Evolutionary conservation across 2,329 filamentous ascomycete genomes (phyloP).

Genomic region (Paraphoma sp.): DNA sequence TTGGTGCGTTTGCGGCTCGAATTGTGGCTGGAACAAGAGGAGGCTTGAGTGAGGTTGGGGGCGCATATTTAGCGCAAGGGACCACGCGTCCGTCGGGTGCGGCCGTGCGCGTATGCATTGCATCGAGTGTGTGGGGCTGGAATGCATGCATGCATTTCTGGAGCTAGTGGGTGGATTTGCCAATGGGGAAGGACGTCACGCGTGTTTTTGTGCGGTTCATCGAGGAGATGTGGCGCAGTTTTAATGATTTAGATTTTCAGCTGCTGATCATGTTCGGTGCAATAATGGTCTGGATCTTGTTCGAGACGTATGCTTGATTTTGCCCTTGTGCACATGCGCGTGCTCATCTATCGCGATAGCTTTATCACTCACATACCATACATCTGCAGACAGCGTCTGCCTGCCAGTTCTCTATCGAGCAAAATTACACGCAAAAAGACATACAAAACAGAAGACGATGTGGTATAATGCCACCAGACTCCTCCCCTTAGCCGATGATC

Average conservation of each 20-base stretch:
- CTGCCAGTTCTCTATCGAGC: neutral
- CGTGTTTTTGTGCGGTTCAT: neutral
- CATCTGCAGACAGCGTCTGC: neutral
- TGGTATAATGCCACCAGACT: constrained; percentile 41
- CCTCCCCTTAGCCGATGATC: constrained; percentile 8
- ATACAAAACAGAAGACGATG: constrained; percentile 23
- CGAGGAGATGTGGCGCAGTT: neutral
- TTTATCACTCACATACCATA: neutral
- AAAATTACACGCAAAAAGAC: constrained; percentile 10
- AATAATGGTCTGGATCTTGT: neutral
- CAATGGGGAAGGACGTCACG: constrained; percentile 2
- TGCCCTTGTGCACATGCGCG: neutral
- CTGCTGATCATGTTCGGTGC: neutral
- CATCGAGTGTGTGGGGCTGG: constrained; percentile 1
- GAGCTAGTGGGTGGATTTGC: neutral
- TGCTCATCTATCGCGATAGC: neutral
- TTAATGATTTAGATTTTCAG: no score
- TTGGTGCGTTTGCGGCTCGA: constrained; percentile 23
- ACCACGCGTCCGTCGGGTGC: neutral
- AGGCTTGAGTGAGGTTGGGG: neutral
- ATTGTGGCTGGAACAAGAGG: constrained; percentile 2
- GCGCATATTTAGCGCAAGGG: neutral
- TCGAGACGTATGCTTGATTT: neutral
- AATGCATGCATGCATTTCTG: neutral
- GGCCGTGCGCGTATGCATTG: neutral